Evolutionary conservation across 2,329 filamentous ascomycete species (phyloP).

Genomic region (Venturia asperata): DNA sequence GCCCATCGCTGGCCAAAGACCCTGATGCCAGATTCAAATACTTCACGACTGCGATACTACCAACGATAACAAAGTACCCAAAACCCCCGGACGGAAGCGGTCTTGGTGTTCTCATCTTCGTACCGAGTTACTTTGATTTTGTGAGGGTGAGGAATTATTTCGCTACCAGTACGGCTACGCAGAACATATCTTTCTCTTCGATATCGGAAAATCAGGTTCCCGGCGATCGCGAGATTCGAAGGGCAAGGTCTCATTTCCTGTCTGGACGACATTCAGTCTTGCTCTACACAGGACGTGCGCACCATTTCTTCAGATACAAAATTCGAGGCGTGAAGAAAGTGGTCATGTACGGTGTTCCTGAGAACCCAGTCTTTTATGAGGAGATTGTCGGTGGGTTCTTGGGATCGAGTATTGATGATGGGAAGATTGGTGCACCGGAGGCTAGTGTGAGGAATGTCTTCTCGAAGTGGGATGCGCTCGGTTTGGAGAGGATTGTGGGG

Average conservation of each 20-base stretch:
- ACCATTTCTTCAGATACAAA: constrained; percentile 87
- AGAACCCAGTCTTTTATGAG: constrained; percentile 75
- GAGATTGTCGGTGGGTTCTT: constrained; percentile 68
- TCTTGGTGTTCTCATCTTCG: constrained; percentile 72
- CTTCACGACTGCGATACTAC: constrained; percentile 76
- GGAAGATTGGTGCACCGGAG: constrained; percentile 46
- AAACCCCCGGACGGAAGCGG: constrained; percentile 46
- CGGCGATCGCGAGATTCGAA: constrained; percentile 58
- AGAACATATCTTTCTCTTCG: constrained; percentile 63
- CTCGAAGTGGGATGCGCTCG: constrained; percentile 82
- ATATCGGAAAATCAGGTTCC: constrained; percentile 83
- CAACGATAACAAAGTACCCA: constrained; percentile 62
- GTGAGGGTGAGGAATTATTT: constrained; percentile 90
- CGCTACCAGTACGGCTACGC: constrained; percentile 55
- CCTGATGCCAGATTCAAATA: constrained; percentile 87
- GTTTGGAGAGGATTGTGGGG: constrained; percentile 81
- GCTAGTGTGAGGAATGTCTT: constrained; percentile 56
- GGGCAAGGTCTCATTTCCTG: constrained; percentile 81
- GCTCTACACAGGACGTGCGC: constrained; percentile 89
- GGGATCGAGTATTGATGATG: constrained; percentile 47
- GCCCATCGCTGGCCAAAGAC: constrained; percentile 61
- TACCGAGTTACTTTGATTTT: constrained; percentile 92
- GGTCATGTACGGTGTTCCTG: constrained; percentile 85
- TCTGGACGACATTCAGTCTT: constrained; percentile 74
- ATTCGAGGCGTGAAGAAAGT: constrained; percentile 74